These are phyloP conservation scores for Wickerhamomyces alni DNA, from an alignment of 805 yeast species.

Conservation along the genomic window DNA sequence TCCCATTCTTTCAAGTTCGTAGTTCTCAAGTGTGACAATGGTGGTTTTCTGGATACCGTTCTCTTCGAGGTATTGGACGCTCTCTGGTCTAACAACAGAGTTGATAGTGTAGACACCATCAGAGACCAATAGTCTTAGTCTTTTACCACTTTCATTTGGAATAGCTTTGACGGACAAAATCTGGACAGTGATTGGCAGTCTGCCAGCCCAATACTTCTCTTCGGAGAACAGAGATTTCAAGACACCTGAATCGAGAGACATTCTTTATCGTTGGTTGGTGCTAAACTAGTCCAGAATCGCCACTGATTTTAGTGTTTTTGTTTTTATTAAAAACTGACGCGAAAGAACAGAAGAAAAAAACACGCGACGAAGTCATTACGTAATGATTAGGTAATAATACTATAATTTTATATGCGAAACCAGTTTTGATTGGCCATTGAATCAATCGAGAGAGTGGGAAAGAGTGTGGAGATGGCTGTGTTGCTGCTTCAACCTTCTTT, in stretches of 20 bases:
- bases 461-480: slow-evolving; percentile 4
- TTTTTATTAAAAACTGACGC: slow-evolving; percentile 2
- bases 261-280: background rate
- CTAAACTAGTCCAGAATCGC: no score
- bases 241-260: slow-evolving; percentile 11
- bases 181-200: slow-evolving; percentile 28
- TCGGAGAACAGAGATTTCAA: slow-evolving; percentile 16
- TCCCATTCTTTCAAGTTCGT: slow-evolving; percentile 36
- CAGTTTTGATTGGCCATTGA: background rate
- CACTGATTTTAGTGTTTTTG: slow-evolving; percentile 1
- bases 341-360: background rate
- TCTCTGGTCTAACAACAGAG: slow-evolving; percentile 47
- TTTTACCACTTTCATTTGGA: slow-evolving; percentile 34
- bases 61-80: slow-evolving; percentile 37
- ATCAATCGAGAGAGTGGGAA: background rate
- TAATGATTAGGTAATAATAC: background rate
- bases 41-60: slow-evolving; percentile 41
- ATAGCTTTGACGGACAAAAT: slow-evolving; percentile 30
- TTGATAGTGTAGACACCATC: slow-evolving; percentile 48
- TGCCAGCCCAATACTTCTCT: slow-evolving; percentile 12
- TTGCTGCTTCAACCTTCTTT: slow-evolving; percentile 38
- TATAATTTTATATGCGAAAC: background rate
- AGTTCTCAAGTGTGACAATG: slow-evolving; percentile 35
- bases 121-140: slow-evolving; percentile 41
- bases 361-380: background rate